Evolutionary conservation across 1,139 yeast species (phyloP).

Genomic region (Tardiomyces blankii): DNA sequence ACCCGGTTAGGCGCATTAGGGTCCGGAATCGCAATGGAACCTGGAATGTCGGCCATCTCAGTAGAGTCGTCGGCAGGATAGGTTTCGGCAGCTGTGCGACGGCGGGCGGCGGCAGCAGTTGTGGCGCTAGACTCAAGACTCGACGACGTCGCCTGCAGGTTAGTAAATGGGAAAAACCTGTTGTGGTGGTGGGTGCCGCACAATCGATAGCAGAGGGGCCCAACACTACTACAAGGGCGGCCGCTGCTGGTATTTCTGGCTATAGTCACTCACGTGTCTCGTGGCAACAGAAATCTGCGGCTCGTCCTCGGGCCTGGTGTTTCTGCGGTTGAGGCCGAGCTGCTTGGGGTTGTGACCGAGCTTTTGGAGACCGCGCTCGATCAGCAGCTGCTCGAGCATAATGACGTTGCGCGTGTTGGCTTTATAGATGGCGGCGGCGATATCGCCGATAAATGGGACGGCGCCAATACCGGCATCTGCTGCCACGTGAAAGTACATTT

Average conservation of each 20-base stretch:
- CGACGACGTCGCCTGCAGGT: no score
- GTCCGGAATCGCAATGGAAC: background rate
- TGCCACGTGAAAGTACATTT: constrained; percentile 49
- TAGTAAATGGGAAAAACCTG: no score
- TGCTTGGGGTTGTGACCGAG: constrained; percentile 9
- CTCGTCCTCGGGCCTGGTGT: constrained; percentile 5
- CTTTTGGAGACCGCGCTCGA: constrained; percentile 1
- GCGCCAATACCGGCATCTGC: constrained; percentile 61
- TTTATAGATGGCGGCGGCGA: constrained; percentile 57
- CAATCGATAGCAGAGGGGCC: no score
- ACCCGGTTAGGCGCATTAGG: background rate
- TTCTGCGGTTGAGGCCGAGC: constrained; percentile 13
- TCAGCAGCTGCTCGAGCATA: constrained; percentile 44
- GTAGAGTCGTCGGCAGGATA: no score
- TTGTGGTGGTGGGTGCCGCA: no score
- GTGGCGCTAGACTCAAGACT: no score
- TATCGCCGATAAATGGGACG: constrained; percentile 63
- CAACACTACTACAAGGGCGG: no score
- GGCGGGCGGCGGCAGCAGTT: no score
- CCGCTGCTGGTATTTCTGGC: no score
- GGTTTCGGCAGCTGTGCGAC: no score
- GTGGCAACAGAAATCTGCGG: background rate
- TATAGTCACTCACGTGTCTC: background rate
- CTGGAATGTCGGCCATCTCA: background rate
- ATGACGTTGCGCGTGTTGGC: constrained; percentile 66